Conservation (phyloP, 192 early-diverging fungal species). For the Entophlyctis luteolus region DNA sequence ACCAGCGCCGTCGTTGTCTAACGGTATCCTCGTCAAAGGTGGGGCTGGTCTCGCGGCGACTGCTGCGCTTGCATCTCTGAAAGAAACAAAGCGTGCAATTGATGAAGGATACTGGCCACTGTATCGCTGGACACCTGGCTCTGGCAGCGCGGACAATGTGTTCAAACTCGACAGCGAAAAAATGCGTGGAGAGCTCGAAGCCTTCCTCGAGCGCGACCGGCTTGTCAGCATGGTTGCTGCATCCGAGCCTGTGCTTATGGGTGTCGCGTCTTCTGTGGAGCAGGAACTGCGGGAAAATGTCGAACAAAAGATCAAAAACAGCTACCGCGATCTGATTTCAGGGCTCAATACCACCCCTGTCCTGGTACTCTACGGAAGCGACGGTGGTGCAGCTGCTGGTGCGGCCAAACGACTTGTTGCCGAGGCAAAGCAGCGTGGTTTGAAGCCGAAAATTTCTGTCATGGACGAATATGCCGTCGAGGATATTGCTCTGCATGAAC, state of each 20-base stretch:
- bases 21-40: conserved; percentile 6
- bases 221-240: conserved; percentile 72
- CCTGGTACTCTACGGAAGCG: conserved; percentile 85
- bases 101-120: conserved; percentile 90
- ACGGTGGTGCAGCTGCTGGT: conserved; percentile 82
- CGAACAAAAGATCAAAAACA: conserved; percentile 48
- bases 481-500: conserved; percentile 71
- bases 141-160: conserved; percentile 50
- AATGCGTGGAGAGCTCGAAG: conserved; percentile 71
- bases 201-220: conserved; percentile 81
- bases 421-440: conserved; percentile 78
- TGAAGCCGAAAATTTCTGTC: conserved; percentile 69
- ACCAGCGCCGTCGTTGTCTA: neutral
- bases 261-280: conserved; percentile 61
- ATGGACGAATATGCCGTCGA: conserved; percentile 83
- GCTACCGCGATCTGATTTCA: conserved; percentile 64
- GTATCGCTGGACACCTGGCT: conserved; percentile 87
- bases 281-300: conserved; percentile 42
- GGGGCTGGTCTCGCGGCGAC: conserved; percentile 32
- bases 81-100: conserved; percentile 85
- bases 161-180: conserved; percentile 75
- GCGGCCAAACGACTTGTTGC: conserved; percentile 77
- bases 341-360: conserved; percentile 75
- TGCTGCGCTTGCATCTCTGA: conserved; percentile 65
- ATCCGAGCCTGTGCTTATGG: conserved; percentile 61